Base-by-base conservation (phyloP, 2,329 filamentous ascomycete genomes). In the Fusarium transvaalense region DNA sequence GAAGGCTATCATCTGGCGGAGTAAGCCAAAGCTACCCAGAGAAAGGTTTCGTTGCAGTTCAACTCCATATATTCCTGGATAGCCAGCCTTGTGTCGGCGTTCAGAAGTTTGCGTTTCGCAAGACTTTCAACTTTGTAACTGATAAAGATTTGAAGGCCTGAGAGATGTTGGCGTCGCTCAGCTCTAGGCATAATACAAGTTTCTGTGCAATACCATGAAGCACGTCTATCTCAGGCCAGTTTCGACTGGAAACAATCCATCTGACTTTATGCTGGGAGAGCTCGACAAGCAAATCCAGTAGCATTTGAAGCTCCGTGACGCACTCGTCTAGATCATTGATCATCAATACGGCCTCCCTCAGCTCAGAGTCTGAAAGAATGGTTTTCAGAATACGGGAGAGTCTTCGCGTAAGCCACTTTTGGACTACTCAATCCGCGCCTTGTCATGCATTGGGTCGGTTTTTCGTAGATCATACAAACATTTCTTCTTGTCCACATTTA, bases 291-390 rank as follows among this genome's bases (percentile, higher is more conserved):
- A 66, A 62, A 1, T 76, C 39, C 10, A 85, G 69, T 10, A 84
- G 78, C 31, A 74, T 34, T 0, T 56, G 17, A 17, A 69, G 58
- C 21, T 71, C 76, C 5, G 35, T 42, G 15, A 47, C 59, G 14
- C 81, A 84, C 66, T 85, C 82, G 58, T 85, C 82, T 2, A 85
- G 78, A 1, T 81, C 83, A 72, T 85, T 82, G 38, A 86, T 71
- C 8, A 84, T 64, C 4, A 86, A 52, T 57, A 76, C 77, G 0
- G 71, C 74, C 0, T 13, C 15, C 3, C 27, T 5, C 61, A 2
- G 6, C 67, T 13, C 10, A 80, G 51, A 6, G 17, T 69, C 4
- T 71, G 53, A 6, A 2, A 86, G 48, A 5, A 86, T 81, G 10
- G 68, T 59, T 1, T 14, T 66, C 3, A 86, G 77, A 10, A 85